Base-by-base conservation (phyloP, 2,329 filamentous ascomycete genomes). In the Coniochaeta pulveracea region DNA sequence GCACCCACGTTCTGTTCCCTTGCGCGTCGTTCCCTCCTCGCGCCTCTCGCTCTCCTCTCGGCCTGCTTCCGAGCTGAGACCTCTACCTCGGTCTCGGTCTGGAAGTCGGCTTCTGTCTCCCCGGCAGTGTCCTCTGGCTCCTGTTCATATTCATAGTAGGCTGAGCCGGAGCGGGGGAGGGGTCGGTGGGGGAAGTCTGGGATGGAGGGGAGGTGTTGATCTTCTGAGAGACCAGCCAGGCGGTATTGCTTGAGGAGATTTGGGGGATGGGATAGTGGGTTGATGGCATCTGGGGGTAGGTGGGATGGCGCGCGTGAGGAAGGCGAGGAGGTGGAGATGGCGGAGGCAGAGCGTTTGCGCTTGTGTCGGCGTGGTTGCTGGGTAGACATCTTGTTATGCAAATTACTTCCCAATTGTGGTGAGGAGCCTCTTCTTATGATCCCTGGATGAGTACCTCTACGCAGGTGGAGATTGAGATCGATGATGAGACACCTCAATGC, bases 1-100 rank as follows among this genome's bases (percentile, higher is more conserved):
- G 78, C 71, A 35, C 71, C 65, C 5, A 89, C 55, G 55, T 88
- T 79, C 12, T 59, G 61, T 30, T 45, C 45, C 29, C 50, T 45
- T 4, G 40, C 42, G 7, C 38, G 37, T 26, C 32, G 37, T 32
- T 24, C 24, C 19, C 18, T 42, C 34, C 29, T 28, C 2, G 34
- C 64, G 50, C 39, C 61, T 60, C 35, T 67, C 34, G 34, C 17
- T 36, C 26, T 11, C 40, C n/a, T 36, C 35, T 10, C 26, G 17
- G 15, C 42, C 38, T 10, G 40, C 40, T 43, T 45, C 28, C 34
- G 45, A 18, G 40, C 43, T 29, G 10, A 31, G 12, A 14, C 12
- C 14, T 40, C 40, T 19, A 40, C 35, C 19, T 35, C 11, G 5
- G 33, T 34, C 11, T 34, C 16, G 28, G 37, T 26, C 2, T 43